Evolutionary conservation across 192 early-diverging fungal species (phyloP), one percentile per base, ranked within the genome.

Genomic region (Helicostylum pulchrum): DNA sequence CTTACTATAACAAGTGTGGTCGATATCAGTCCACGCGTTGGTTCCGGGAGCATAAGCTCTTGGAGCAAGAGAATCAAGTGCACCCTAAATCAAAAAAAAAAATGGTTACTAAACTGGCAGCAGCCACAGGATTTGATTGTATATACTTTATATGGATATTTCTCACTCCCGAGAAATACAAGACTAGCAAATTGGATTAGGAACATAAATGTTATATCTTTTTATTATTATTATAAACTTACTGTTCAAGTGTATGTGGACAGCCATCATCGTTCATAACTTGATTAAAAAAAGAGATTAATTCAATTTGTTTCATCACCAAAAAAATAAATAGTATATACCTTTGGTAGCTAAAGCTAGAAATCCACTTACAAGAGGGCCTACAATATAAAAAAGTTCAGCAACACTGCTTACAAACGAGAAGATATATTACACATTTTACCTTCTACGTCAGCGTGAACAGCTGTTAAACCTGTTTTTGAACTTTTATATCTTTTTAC

Each of bases 21-120:
- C 82, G 50, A 73, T 61, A 63, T 78, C 80, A n/a, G 83, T 85
- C 83, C 83, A 85, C 7, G 83, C 83, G 64, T 85, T 85, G n/a
- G 83, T 85, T 21, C 83, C 81, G 61, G 79, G 70, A n/a, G 83
- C 79, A 32, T 81, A 65, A 48, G 83, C 76, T 23, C 79, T 76
- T 67, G 81, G 81, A 14, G 83, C 83, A 49, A 85, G 71, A 1
- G 72, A 71, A 54, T 85, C 83, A 15, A 85, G 69, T 34, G 83
- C 81, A 47, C 83, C 83, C 77, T 83, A 59, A 19, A 17, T 20
- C 15, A 57, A 8, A 10, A 45, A 45, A 31, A 59, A 19, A 26
- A 59, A 26, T 26, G 46, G 46, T 48, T 48, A 39, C 36, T 39
- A 58, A 58, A 55, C 19, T 15, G 15, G 1, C 7, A 7, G 14